These are phyloP conservation scores for Metschnikowia sp. DNA, from an alignment of 805 yeast genomes.

Conservation along the genomic window DNA sequence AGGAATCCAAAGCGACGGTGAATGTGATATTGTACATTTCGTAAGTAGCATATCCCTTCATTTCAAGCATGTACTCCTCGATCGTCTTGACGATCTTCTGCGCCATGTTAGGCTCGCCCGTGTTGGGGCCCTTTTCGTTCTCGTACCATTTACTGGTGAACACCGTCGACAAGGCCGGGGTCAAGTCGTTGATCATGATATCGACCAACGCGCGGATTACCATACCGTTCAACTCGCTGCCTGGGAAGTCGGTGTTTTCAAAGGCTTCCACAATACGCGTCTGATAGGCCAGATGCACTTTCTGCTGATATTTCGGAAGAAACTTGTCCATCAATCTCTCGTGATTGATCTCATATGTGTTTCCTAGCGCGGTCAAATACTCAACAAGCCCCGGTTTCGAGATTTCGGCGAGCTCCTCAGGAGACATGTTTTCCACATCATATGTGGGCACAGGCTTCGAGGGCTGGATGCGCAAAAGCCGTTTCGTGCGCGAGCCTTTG, in stretches of 20 bases:
- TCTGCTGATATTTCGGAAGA: conserved; percentile 56
- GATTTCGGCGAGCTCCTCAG: conserved; percentile 34
- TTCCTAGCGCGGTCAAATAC: conserved; percentile 77
- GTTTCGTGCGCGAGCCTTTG: conserved; percentile 44
- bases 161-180: conserved; percentile 55
- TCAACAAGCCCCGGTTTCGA: conserved; percentile 71
- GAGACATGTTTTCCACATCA: conserved; percentile 40
- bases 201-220: conserved; percentile 66
- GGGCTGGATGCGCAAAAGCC: conserved; percentile 27
- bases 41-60: conserved; percentile 44
- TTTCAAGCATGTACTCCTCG: conserved; percentile 69
- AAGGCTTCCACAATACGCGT: conserved; percentile 33
- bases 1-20: conserved; percentile 35
- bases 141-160: conserved; percentile 73
- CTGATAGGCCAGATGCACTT: conserved; percentile 48
- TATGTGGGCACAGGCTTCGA: conserved; percentile 12
- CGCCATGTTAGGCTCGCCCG: conserved; percentile 44
- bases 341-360: conserved; percentile 79
- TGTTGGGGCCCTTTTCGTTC: conserved; percentile 17
- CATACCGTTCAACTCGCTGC: conserved; percentile 77
- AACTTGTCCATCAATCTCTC: conserved; percentile 64
- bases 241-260: conserved; percentile 49
- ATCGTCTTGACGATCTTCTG: conserved; percentile 67
- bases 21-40: conserved; percentile 40
- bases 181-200: conserved; percentile 70